Evolutionary conservation across 805 yeast species (phyloP).

Genomic region (Kodamaea sagamina): DNA sequence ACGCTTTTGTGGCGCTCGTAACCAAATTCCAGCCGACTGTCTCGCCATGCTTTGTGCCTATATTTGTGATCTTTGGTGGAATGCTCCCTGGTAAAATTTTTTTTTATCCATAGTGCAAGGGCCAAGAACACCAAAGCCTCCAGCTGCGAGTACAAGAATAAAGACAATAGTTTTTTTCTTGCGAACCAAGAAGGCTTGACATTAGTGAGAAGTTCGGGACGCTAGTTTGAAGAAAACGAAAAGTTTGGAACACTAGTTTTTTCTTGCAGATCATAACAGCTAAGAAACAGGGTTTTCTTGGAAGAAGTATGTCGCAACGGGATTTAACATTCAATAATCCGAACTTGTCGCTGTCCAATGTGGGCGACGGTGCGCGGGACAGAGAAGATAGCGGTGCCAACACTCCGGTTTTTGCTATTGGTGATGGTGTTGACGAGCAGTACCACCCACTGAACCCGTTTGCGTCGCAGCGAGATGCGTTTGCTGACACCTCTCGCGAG

Average conservation of each 20-base stretch:
- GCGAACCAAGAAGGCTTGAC: too few relatives aligned
- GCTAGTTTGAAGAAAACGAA: too few relatives aligned
- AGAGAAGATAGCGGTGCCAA: neutral
- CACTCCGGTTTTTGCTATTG: neutral
- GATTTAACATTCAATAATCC: conserved; percentile 35
- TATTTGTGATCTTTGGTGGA: too few relatives aligned
- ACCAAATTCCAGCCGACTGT: too few relatives aligned
- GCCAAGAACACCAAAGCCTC: too few relatives aligned
- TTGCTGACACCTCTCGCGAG: neutral
- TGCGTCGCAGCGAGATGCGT: conserved; percentile 6
- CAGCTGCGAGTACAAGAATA: too few relatives aligned
- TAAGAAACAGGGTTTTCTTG: neutral
- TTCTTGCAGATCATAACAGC: conserved; percentile 1
- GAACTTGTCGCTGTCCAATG: conserved; percentile 6
- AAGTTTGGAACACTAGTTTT: neutral
- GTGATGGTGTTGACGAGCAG: neutral
- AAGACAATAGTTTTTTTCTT: too few relatives aligned
- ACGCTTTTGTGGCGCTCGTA: too few relatives aligned
- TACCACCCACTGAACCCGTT: conserved; percentile 19
- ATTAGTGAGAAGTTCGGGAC: too few relatives aligned
- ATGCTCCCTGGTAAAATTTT: too few relatives aligned
- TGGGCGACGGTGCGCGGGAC: neutral
- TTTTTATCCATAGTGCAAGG: too few relatives aligned
- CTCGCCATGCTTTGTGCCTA: too few relatives aligned
- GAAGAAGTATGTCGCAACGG: conserved; percentile 26